These are phyloP conservation scores for Endoconidiophora polonica DNA, from an alignment of 2,329 filamentous ascomycete genomes.

Conservation along the genomic window DNA sequence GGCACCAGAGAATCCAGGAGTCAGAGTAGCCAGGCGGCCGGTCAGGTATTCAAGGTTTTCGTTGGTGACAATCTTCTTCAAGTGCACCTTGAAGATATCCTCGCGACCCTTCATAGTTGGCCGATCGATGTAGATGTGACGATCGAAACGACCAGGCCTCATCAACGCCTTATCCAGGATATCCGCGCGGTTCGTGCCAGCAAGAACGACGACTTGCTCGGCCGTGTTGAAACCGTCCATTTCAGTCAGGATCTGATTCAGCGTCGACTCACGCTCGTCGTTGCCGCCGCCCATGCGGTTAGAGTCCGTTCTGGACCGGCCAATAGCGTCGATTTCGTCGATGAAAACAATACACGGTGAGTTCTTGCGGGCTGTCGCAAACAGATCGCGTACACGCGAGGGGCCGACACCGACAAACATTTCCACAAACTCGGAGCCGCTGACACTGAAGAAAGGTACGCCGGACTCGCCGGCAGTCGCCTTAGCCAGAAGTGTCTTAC, in stretches of 20 bases:
- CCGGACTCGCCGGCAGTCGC: slow-evolving; percentile 93
- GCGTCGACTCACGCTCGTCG: slow-evolving; percentile 88
- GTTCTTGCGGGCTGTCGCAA: slow-evolving; percentile 86
- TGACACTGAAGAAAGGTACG: slow-evolving; percentile 96
- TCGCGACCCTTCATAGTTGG: slow-evolving; percentile 94
- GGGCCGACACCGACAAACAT: slow-evolving; percentile 99
- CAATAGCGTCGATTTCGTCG: slow-evolving; percentile 96
- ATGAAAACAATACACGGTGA: slow-evolving; percentile 99
- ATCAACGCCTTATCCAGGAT: slow-evolving; percentile 90
- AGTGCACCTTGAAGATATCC: slow-evolving; percentile 89
- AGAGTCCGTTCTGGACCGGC: slow-evolving; percentile 70
- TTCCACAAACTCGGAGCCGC: slow-evolving; percentile 96
- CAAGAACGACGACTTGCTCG: slow-evolving; percentile 90
- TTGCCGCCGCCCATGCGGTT: slow-evolving; percentile 64
- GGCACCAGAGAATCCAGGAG: slow-evolving; percentile 89
- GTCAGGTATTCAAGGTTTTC: slow-evolving; percentile 79
- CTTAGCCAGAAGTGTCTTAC: slow-evolving; percentile 94
- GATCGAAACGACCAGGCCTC: slow-evolving; percentile 90
- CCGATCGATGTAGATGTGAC: slow-evolving; percentile 86
- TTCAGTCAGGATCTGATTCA: slow-evolving; percentile 96
- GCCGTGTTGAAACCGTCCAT: slow-evolving; percentile 99
- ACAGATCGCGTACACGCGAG: slow-evolving; percentile 85
- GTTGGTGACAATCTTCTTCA: slow-evolving; percentile 84
- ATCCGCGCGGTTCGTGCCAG: slow-evolving; percentile 90
- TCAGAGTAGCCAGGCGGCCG: slow-evolving; percentile 78